These are phyloP conservation scores for Litsea cubeba DNA, from an alignment of 164 flowering plant genomes.

Conservation along the genomic window DNA sequence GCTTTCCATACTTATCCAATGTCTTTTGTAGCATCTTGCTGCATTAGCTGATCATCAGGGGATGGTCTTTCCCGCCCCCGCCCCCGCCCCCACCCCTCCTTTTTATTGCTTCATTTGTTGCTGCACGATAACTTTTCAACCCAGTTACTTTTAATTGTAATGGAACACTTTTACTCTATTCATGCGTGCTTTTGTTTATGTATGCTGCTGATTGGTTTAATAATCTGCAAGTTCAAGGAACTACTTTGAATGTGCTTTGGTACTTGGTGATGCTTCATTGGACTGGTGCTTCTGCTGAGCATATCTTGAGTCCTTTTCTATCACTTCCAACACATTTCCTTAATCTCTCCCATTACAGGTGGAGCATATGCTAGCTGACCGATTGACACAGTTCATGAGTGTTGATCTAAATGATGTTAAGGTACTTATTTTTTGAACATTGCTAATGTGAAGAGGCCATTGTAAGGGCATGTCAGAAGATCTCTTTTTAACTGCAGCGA, in stretches of 20 bases:
- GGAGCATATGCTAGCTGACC: conserved; percentile 69
- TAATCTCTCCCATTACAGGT: conserved; percentile 37
- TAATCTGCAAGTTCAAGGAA: neutral
- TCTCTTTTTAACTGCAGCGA: neutral
- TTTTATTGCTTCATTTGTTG: no score
- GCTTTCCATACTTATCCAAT: no score
- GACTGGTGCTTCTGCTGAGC: neutral
- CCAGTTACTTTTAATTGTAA: neutral
- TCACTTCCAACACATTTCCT: neutral
- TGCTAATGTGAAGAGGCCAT: neutral
- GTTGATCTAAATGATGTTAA: conserved; percentile 62
- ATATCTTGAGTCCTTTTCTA: neutral
- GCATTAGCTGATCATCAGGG: no score
- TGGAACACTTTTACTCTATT: neutral
- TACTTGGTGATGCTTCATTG: neutral
- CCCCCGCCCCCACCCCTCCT: no score
- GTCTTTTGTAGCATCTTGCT: no score
- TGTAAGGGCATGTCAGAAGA: neutral
- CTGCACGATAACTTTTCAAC: neutral
- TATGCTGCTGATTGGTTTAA: neutral
- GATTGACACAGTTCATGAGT: conserved; percentile 48
- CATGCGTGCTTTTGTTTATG: neutral
- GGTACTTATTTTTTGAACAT: conserved; percentile 29
- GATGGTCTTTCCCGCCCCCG: no score
- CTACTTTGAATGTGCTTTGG: no score